Percentiles rank a stretch among this genome's conserved stretches.
phyloP scores from a whole-genome alignment of 2,329 filamentous ascomycete species.

The Albifimbria verrucaria region DNA sequence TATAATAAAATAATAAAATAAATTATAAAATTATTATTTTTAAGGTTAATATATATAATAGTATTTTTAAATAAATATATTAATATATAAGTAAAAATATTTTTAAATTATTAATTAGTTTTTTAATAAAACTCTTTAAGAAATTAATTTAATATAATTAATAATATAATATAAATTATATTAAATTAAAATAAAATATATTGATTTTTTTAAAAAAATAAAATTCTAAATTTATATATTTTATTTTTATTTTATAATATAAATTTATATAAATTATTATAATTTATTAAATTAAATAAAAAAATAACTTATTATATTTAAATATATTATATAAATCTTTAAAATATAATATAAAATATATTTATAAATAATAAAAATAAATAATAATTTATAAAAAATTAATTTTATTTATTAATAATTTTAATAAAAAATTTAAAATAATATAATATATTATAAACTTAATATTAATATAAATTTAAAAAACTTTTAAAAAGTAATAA shows the following conservation, averaged over 20 bases:
- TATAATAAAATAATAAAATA: not conserved
- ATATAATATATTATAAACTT: not conserved
- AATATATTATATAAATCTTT: not conserved
- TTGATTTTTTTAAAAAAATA: not conserved
- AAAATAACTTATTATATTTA: not conserved
- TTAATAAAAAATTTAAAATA: constrained; percentile 1
- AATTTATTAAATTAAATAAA: not conserved
- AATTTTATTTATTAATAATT: not conserved
- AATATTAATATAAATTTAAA: constrained; percentile 1
- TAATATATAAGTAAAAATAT: not conserved
- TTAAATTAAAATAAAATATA: not conserved
- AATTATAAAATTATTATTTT: not conserved
- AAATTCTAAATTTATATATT: constrained; percentile 1
- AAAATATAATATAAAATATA: not conserved
- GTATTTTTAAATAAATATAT: not conserved
- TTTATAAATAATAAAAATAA: not conserved
- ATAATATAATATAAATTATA: not conserved
- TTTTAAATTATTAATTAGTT: not conserved
- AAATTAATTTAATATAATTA: not conserved
- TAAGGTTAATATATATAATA: not conserved
- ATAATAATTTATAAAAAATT: not conserved
- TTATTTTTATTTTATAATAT: not conserved
- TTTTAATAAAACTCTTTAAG: not conserved
- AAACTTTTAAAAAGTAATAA: not conserved
- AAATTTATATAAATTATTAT: not conserved